Evolutionary conservation across 1,284 basidiomycete species (phyloP).

Genomic region (Chiua sp.): DNA sequence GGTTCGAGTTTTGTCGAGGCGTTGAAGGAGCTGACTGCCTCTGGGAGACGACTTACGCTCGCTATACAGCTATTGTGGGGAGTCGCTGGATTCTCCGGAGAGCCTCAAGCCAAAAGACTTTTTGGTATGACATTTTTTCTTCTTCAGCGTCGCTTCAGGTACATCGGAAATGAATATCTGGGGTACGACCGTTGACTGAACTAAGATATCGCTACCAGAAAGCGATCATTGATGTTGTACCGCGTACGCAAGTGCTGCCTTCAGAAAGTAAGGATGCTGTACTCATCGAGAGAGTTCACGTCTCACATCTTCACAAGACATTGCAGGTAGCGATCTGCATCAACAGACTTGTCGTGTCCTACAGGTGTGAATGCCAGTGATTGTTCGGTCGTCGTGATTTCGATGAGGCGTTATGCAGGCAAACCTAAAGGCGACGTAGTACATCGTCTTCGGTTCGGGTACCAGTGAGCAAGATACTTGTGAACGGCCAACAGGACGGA

Average conservation of each 20-base stretch:
- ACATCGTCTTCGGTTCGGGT: slow-evolving; percentile 47
- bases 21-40: slow-evolving; percentile 62
- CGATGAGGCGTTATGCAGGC: slow-evolving; percentile 81
- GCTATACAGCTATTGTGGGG: slow-evolving; percentile 76
- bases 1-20: slow-evolving; percentile 61
- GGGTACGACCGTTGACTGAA: not conserved
- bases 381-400: slow-evolving; percentile 78
- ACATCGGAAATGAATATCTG: slow-evolving; percentile 5
- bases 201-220: slow-evolving; percentile 55
- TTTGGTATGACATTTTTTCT: slow-evolving; percentile 72
- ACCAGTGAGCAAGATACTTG: slow-evolving; percentile 76
- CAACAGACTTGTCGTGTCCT: not conserved
- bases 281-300: not conserved
- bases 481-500: slow-evolving; percentile 56
- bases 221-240: slow-evolving; percentile 75
- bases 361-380: slow-evolving; percentile 39
- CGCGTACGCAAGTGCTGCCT: slow-evolving; percentile 30
- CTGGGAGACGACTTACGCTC: slow-evolving; percentile 66
- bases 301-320: slow-evolving; percentile 14
- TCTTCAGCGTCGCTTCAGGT: slow-evolving; percentile 80
- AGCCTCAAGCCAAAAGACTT: slow-evolving; percentile 77
- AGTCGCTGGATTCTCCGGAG: slow-evolving; percentile 63
- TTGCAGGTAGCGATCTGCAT: not conserved
- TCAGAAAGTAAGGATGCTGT: slow-evolving; percentile 11
- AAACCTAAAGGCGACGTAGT: slow-evolving; percentile 54